Base-by-base conservation (phyloP, 352 stramenopile genomes). In the Globisporangium polare region DNA sequence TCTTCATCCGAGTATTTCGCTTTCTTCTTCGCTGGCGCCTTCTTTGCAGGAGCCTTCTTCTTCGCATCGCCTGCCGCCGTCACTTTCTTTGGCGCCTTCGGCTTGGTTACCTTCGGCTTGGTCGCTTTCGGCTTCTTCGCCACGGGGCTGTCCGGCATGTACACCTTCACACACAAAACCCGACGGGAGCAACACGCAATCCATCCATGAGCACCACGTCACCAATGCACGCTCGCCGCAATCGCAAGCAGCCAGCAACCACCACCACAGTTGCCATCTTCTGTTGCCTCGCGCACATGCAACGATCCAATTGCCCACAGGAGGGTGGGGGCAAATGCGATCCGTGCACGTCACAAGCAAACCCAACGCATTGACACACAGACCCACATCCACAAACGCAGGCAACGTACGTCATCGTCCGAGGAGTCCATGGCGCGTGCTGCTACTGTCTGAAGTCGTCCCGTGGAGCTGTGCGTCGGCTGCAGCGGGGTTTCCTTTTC, bases 21-120 rank as follows among this genome's bases (percentile, higher is more conserved):
- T 62, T 82, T 84, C 65, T 83, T 84, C 63, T 87, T 92, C 49
- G 60, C 67, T 55, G 58, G 50, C 51, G 79, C 81, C 8, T 69
- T 72, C 29, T 71, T 71, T 8, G 62, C 60, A 29, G 70, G 62
- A 5, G 65, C 58, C 41, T 75, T 77, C 63, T 75, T 78, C 27
- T 54, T 73, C 20, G 58, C 39, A 15, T 51, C 63, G 18, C 37
- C 49, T 2, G 53, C 24, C 17, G 58, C 67, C 41, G 74, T 46
- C 7, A 46, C 10, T 59, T 80, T 80, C 63, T 79, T 86, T 46
- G 76, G 73, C 20, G 59, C 57, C 17, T 47, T 56, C 0, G 65
- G 59, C 20, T 68, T 67, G 8, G 63, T 58, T 33, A 59, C 49
- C 20, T 53, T 56, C 4, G 65, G 59, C 22, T 68, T 67, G 6